Percentiles rank a stretch among this genome's conserved stretches.
Conservation (phyloP, 306 rosid genomes). For the Purshia tridentata region DNA sequence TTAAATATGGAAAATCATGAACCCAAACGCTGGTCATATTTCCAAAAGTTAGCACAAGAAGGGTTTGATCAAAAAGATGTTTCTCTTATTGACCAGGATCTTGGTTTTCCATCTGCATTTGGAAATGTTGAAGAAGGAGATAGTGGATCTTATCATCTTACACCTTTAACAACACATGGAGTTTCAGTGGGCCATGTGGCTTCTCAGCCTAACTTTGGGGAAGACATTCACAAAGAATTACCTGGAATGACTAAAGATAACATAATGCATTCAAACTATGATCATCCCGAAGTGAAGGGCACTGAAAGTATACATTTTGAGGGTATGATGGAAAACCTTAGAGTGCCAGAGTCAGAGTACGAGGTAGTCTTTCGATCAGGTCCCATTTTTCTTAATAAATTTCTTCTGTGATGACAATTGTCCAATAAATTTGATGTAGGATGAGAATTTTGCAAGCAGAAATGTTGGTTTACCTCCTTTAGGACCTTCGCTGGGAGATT, state of each 20-base stretch:
- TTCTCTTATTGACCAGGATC: constrained; percentile 82
- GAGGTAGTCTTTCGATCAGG: constrained; percentile 51
- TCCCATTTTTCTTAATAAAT: background rate
- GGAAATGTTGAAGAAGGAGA: constrained; percentile 47
- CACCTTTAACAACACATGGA: constrained; percentile 41
- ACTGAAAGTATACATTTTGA: constrained; percentile 55
- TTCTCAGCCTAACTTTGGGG: constrained; percentile 46
- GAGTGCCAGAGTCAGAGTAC: constrained; percentile 54
- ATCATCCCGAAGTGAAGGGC: constrained; percentile 49
- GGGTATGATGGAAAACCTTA: constrained; percentile 53
- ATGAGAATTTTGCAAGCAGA: constrained; percentile 50
- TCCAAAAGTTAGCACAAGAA: constrained; percentile 81
- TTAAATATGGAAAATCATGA: constrained; percentile 76
- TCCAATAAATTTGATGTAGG: constrained; percentile 46
- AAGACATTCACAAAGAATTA: constrained; percentile 40
- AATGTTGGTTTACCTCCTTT: constrained; percentile 48
- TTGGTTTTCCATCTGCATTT: constrained; percentile 43
- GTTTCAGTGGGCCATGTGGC: constrained; percentile 38
- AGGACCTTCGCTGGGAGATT: constrained; percentile 51
- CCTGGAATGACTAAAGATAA: constrained; percentile 45
- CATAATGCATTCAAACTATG: constrained; percentile 43
- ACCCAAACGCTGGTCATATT: constrained; percentile 82
- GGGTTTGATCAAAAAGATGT: constrained; percentile 56
- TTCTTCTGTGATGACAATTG: constrained; percentile 25
- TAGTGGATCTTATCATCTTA: constrained; percentile 36